Evolutionary conservation across 345 rosid genomes (phyloP), one percentile per base, ranked within the genome.

Genomic region (Noccaea bulbosa): DNA sequence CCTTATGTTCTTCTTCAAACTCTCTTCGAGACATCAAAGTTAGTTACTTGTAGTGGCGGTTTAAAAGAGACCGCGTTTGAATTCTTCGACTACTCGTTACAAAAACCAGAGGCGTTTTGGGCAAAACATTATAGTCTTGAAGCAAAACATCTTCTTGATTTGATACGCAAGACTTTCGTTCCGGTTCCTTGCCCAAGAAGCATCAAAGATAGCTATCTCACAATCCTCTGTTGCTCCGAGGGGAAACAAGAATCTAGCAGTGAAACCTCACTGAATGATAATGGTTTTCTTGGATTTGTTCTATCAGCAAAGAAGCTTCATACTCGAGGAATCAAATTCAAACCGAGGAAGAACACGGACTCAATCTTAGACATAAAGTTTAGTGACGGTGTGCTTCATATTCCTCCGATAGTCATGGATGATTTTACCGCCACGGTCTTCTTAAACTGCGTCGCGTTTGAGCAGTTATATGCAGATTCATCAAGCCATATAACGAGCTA

Each of bases 361-460:
- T 80, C 85, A 17, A 77, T 84, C 71, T 67, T 86, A 33, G 89
- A 83, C 74, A 69, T 88, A n/a, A 76, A 41, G 11, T 83, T 74
- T 62, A 49, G 62, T 24, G 43, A 72, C 4, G 91, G 89, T 0
- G 55, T 81, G 12, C 82, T 88, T 4, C 65, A 82, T 47, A 85
- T 88, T 46, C 91, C 88, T 1, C 37, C 66, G 0, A 35, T 86
- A 5, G 79, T 75, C 2, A 40, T 85, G 8, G 85, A 85, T 39
- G 86, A 80, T 60, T 78, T 81, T 14, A 65, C 65, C 0, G 86
- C 56, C 61, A 57, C 83, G 2, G 6, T 83, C 11, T 65, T 86
- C 54, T 81, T 85, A 15, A 89, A 87, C n/a, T 79, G 75, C 14
- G 82, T 85, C 5, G 86, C 88, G 0, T 84, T 72, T 27, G 86